Base-by-base conservation (phyloP, 495 filamentous ascomycete species). In the Penicillium odoratum region DNA sequence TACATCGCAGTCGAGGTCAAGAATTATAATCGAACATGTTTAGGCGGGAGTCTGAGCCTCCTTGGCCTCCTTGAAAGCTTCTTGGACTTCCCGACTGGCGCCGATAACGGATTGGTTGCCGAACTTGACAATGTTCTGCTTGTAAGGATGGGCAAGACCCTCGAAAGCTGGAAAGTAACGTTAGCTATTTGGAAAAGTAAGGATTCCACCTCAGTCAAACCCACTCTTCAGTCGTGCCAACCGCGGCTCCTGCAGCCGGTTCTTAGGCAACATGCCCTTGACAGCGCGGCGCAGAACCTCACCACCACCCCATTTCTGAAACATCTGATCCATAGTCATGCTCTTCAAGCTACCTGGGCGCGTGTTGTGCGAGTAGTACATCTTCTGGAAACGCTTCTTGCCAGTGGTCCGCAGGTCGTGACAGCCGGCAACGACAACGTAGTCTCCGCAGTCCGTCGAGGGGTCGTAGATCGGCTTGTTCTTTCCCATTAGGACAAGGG, bases 391-490 rank as follows among this genome's bases (percentile, higher is more conserved):
- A 63, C 85, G 86, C 80, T 98, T 98, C 75, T 88, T 89, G 62
- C 94, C 94, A 33, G 95, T 97, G 18, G 85, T 88, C 75, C 89
- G 86, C 38, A 98, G 82, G 57, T 91, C 86, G 51, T 87, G 83
- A 81, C 94, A 98, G 65, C 89, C 86, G 31, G 88, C 88, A 6
- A 93, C 93, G 0, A 98, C 94, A 5, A 98, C 93, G 73, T 98
- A 98, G 85, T 98, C 94, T 56, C 94, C 94, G 82, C 95, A 98
- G 81, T 98, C 94, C 54, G 94, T 96, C 57, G 88, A 84, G 18
- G 91, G 95, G 73, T 98, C 90, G 76, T 86, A 98, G 77, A 96
- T 98, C 13, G 94, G 94, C 76, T 99, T 99, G 82, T 98, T 88
- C 81, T 99, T 99, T 74, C 94, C 94, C 94, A 98, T 98, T 26